These are phyloP conservation scores for Wickerhamiella lipophila DNA, from an alignment of 805 yeast species.

Conservation along the genomic window DNA sequence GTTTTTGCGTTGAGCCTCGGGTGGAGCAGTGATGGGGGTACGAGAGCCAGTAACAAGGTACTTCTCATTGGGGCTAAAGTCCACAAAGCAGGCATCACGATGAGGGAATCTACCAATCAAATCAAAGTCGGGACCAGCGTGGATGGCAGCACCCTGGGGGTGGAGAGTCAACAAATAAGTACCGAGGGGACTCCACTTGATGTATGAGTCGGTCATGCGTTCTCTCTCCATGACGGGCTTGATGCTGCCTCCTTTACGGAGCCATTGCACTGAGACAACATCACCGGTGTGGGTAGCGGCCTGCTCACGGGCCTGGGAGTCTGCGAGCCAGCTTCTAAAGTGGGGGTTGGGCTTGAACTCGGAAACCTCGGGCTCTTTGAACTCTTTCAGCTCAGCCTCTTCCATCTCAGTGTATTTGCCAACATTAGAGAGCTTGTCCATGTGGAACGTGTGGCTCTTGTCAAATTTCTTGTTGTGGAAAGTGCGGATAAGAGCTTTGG, in stretches of 20 bases:
- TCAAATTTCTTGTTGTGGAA: slow-evolving; percentile 86
- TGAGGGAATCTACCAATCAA: slow-evolving; percentile 70
- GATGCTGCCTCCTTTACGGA: slow-evolving; percentile 55
- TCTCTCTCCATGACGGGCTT: slow-evolving; percentile 66
- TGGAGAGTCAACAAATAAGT: slow-evolving; percentile 76
- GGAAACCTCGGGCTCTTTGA: slow-evolving; percentile 59
- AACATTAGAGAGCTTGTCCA: slow-evolving; percentile 51
- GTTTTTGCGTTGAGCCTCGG: slow-evolving; percentile 42
- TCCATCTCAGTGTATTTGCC: slow-evolving; percentile 46
- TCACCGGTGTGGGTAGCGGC: slow-evolving; percentile 67
- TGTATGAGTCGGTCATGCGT: slow-evolving; percentile 78
- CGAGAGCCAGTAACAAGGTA: slow-evolving; percentile 84
- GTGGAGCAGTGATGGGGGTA: slow-evolving; percentile 62
- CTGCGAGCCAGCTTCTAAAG: slow-evolving; percentile 83
- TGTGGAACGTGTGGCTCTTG: slow-evolving; percentile 76
- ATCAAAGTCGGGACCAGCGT: slow-evolving; percentile 82
- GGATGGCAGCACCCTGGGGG: slow-evolving; percentile 86
- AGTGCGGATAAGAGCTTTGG: slow-evolving; percentile 63
- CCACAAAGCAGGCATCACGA: slow-evolving; percentile 77
- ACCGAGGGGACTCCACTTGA: slow-evolving; percentile 89
- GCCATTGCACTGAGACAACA: slow-evolving; percentile 77
- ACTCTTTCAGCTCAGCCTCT: slow-evolving; percentile 44
- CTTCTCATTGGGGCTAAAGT: slow-evolving; percentile 85
- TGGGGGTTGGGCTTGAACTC: slow-evolving; percentile 67
- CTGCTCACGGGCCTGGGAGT: slow-evolving; percentile 82